These are phyloP conservation scores for Onygena corvina DNA, from an alignment of 2,329 filamentous ascomycete species.

Conservation along the genomic window DNA sequence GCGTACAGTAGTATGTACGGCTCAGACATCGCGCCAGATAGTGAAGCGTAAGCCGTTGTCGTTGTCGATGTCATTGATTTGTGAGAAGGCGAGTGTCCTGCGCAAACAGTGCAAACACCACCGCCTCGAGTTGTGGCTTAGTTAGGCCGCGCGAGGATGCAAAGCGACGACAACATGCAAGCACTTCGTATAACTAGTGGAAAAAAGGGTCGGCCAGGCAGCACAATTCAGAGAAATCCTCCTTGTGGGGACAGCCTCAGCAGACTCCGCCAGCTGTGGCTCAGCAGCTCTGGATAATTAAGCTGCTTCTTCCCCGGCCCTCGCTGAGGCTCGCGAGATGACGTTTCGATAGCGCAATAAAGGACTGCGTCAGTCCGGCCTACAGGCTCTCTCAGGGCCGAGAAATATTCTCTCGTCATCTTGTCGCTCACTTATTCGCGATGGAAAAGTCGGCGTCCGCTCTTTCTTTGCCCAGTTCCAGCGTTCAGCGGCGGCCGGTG, in stretches of 20 bases:
- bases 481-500: background rate
- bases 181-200: background rate
- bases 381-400: background rate
- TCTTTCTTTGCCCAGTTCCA: background rate
- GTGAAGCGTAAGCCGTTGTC: no score
- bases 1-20: slow-evolving; percentile 41
- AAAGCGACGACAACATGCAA: no score
- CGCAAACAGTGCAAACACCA: slow-evolving; percentile 11
- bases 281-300: background rate
- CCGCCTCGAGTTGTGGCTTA: background rate
- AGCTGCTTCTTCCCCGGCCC: no score
- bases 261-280: slow-evolving; percentile 1
- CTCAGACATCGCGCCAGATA: slow-evolving; percentile 3
- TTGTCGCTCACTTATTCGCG: background rate
- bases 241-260: background rate
- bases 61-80: no score
- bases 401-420: no score
- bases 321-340: background rate
- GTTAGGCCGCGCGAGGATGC: background rate
- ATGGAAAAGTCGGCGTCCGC: background rate
- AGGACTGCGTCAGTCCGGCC: background rate
- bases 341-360: background rate
- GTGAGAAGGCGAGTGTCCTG: background rate
- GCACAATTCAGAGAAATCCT: background rate
- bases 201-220: background rate